A percentile compares a stretch with the other conserved stretches of the same genome.
These are phyloP conservation scores for Chlamydomonas sp. DNA, from an alignment of 139 green algal species.

Conservation along the genomic window DNA sequence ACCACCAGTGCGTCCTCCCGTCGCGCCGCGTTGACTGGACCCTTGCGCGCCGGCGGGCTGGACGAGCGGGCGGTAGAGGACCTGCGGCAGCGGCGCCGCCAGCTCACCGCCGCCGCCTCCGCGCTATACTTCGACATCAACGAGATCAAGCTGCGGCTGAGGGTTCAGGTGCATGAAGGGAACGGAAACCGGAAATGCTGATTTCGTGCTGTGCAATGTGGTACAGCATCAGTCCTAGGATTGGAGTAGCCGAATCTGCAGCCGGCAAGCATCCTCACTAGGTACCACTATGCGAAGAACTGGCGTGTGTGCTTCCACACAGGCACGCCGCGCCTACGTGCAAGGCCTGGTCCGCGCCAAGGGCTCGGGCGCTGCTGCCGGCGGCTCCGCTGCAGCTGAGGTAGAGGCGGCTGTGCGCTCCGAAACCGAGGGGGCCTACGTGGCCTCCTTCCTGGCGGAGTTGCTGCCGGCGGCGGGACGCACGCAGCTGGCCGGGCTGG, in stretches of 20 bases:
- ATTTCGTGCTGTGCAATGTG: too few species aligned
- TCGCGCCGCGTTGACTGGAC: background rate
- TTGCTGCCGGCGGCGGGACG: constrained; percentile 14
- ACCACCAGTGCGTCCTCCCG: constrained; percentile 6
- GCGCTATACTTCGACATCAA: constrained; percentile 26
- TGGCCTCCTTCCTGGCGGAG: background rate
- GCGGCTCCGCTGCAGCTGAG: background rate
- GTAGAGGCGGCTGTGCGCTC: constrained; percentile 20
- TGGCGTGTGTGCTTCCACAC: background rate
- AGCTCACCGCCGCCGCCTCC: constrained; percentile 13
- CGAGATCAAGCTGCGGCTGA: constrained; percentile 29
- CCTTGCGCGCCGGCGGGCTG: background rate
- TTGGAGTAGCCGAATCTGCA: too few species aligned
- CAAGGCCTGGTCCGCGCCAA: constrained; percentile 18
- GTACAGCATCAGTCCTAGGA: too few species aligned
- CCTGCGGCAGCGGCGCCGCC: constrained; percentile 14
- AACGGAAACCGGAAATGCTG: background rate
- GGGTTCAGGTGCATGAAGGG: constrained; percentile 7
- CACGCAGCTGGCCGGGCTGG: constrained; percentile 13
- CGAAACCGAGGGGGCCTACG: constrained; percentile 17
- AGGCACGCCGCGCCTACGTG: constrained; percentile 1
- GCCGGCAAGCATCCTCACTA: too few species aligned
- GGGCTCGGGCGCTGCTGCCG: background rate
- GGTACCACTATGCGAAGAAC: too few species aligned
- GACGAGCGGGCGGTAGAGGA: constrained; percentile 14